These are phyloP conservation scores for Schizochytrium sp. DNA, from an alignment of 108 stramenopile species.

Conservation along the genomic window DNA sequence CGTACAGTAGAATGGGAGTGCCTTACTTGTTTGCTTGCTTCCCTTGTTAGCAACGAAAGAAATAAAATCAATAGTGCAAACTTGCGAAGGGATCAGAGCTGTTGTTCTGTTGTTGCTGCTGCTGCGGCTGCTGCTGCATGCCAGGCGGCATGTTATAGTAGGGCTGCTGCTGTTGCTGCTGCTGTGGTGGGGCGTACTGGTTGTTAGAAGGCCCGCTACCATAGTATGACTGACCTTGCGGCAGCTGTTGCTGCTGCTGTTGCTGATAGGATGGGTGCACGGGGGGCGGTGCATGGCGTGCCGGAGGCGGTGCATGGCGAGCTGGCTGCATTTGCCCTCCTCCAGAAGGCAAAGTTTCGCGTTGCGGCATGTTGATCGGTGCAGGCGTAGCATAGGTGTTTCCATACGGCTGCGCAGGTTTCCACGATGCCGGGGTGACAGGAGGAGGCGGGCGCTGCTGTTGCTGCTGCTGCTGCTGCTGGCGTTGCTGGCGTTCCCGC, in stretches of 20 bases:
- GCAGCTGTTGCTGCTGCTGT: conserved; percentile 8
- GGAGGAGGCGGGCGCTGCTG: conserved; percentile 50
- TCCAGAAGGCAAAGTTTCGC: conserved; percentile 28
- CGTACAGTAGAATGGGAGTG: too few species aligned
- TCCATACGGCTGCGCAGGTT: conserved; percentile 31
- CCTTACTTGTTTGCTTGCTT: too few species aligned
- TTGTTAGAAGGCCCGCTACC: background rate
- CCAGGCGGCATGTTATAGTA: background rate
- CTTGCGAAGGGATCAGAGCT: conserved; percentile 50
- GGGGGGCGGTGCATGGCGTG: background rate
- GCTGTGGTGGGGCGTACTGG: conserved; percentile 14
- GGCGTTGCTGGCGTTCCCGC: background rate
- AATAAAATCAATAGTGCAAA: conserved; percentile 28
- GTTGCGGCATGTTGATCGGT: conserved; percentile 47
- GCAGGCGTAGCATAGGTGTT: conserved; percentile 60
- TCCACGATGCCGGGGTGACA: conserved; percentile 47
- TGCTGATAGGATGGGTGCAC: conserved; percentile 3
- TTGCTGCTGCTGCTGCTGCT: conserved; percentile 22
- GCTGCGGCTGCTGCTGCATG: conserved; percentile 47
- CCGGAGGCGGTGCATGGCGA: background rate
- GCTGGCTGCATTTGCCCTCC: background rate
- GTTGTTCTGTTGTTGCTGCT: conserved; percentile 24
- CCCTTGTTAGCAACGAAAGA: too few species aligned
- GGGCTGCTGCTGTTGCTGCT: background rate
- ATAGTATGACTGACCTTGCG: background rate